These are phyloP conservation scores for Penicillium sp. DNA, from an alignment of 2,329 filamentous ascomycete species.

Conservation along the genomic window DNA sequence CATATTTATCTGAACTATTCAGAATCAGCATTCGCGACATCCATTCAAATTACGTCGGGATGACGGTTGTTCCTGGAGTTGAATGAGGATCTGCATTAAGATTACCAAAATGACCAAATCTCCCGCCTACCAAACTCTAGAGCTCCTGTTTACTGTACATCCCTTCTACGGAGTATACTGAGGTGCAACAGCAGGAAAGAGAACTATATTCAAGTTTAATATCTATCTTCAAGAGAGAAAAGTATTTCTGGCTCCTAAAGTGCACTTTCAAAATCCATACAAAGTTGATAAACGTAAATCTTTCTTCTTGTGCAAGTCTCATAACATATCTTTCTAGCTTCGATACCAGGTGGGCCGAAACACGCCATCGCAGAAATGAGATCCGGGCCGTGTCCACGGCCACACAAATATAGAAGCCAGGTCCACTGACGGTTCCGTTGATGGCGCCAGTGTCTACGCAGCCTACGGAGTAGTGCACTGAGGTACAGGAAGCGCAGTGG, in stretches of 20 bases:
- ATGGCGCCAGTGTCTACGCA: not conserved
- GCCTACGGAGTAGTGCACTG: not conserved
- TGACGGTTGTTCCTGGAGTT: slow-evolving; percentile 2
- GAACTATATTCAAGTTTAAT: not conserved
- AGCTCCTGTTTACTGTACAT: not conserved
- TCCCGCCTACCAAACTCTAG: not conserved
- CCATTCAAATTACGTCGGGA: slow-evolving; percentile 3
- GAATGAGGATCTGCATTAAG: slow-evolving; percentile 15
- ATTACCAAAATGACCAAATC: slow-evolving; percentile 6
- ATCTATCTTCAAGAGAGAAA: not conserved
- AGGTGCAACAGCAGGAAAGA: not conserved
- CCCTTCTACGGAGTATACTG: not conserved
- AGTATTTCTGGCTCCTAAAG: too few relatives aligned
- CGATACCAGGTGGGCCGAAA: slow-evolving; percentile 9
- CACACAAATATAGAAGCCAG: slow-evolving; percentile 16
- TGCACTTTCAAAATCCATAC: too few relatives aligned
- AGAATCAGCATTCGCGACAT: not conserved
- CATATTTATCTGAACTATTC: not conserved
- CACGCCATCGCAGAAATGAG: slow-evolving; percentile 4
- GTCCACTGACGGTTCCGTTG: not conserved
- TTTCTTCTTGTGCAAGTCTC: not conserved
- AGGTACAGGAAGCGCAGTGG: not conserved
- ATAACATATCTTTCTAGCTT: not conserved
- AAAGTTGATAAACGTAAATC: not conserved
- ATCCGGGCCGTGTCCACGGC: slow-evolving; percentile 5